These are phyloP conservation scores for Mimosa bimucronata DNA, from an alignment of 306 rosid species.

Conservation along the genomic window DNA sequence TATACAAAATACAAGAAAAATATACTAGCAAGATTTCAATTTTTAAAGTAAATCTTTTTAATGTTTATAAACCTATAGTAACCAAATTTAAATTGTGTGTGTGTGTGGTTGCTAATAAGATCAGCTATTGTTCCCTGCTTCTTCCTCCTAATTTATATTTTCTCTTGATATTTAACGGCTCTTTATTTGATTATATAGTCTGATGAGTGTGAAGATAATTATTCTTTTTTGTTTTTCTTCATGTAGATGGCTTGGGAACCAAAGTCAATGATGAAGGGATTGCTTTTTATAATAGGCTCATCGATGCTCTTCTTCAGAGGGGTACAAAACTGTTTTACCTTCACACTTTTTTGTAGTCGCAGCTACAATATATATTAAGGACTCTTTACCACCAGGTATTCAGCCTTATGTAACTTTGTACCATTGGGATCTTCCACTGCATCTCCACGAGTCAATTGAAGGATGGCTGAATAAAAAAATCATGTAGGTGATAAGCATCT, in stretches of 20 bases:
- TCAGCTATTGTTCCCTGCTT: not conserved
- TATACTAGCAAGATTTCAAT: not conserved
- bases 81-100: not conserved
- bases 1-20: not conserved
- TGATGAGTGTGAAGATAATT: slow-evolving; percentile 10
- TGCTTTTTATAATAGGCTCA: slow-evolving; percentile 72
- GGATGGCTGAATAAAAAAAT: slow-evolving; percentile 88
- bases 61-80: not conserved
- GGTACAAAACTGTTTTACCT: slow-evolving; percentile 50
- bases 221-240: slow-evolving; percentile 23
- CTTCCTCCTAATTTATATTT: not conserved
- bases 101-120: not conserved
- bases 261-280: slow-evolving; percentile 82
- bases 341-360: slow-evolving; percentile 22
- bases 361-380: slow-evolving; percentile 28
- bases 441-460: slow-evolving; percentile 81
- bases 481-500: slow-evolving; percentile 57
- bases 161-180: not conserved
- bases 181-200: not conserved
- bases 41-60: not conserved
- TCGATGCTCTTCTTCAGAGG: slow-evolving; percentile 82
- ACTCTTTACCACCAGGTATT: slow-evolving; percentile 63
- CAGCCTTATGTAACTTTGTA: slow-evolving; percentile 84
- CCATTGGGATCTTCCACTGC: slow-evolving; percentile 97
- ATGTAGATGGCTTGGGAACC: slow-evolving; percentile 92